These are phyloP conservation scores for Croton setiger DNA, from an alignment of 441 rosid genomes.

Conservation along the genomic window DNA sequence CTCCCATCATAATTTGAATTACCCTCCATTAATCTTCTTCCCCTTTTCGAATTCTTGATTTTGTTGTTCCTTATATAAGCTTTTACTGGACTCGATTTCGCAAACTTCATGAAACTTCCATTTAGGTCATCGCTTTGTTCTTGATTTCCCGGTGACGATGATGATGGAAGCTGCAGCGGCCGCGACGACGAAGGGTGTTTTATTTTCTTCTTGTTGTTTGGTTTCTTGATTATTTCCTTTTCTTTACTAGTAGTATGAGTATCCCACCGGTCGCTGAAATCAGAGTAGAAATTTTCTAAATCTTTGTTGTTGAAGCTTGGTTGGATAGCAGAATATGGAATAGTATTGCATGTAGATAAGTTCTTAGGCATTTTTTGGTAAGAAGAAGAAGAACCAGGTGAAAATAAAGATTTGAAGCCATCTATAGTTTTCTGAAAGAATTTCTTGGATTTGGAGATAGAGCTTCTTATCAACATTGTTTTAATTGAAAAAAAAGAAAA, in stretches of 20 bases:
- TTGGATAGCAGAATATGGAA: constrained; percentile 13
- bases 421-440: constrained; percentile 57
- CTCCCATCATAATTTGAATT: constrained; percentile 2
- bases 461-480: constrained; percentile 53
- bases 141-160: constrained; percentile 6
- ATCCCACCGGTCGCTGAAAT: constrained; percentile 36
- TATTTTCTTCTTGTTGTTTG: constrained; percentile 17
- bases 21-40: constrained; percentile 11
- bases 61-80: not conserved
- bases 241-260: not conserved
- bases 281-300: constrained; percentile 35
- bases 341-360: constrained; percentile 23
- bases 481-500: too few relatives aligned
- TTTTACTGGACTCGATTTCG: constrained; percentile 16
- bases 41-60: constrained; percentile 3
- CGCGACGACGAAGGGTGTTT: not conserved
- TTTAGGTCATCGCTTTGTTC: not conserved
- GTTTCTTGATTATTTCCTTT: constrained; percentile 7
- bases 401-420: constrained; percentile 55
- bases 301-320: constrained; percentile 23
- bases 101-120: constrained; percentile 23
- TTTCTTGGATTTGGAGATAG: constrained; percentile 59
- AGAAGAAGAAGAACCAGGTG: constrained; percentile 22
- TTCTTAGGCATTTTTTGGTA: constrained; percentile 69
- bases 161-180: not conserved